These are phyloP conservation scores for Claviceps pazoutovae DNA, from an alignment of 2,329 filamentous ascomycete species.

Conservation along the genomic window DNA sequence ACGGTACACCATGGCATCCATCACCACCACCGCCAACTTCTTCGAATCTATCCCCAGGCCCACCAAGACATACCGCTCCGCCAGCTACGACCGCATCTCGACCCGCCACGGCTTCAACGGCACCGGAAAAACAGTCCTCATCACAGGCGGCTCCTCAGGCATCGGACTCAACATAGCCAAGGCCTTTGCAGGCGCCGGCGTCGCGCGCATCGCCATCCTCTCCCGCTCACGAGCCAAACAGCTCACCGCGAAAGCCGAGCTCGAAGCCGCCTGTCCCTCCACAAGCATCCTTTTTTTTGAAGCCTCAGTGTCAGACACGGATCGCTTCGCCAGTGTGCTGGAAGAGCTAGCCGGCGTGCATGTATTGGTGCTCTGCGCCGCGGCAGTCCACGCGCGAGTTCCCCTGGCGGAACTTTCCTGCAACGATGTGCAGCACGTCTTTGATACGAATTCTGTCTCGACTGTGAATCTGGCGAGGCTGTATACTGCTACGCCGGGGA, in stretches of 20 bases:
- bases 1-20: too few relatives aligned
- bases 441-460: background rate
- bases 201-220: background rate
- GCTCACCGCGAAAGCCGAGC: background rate
- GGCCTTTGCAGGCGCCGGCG: background rate
- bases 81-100: conserved; percentile 2
- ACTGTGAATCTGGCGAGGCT: background rate
- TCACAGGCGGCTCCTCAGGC: background rate
- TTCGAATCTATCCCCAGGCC: background rate
- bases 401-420: background rate
- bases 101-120: background rate
- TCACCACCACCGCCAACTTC: background rate
- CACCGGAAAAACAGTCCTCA: background rate
- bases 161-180: background rate
- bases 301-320: background rate
- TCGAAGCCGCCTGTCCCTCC: background rate
- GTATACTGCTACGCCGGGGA: background rate
- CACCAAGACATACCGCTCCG: background rate
- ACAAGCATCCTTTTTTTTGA: background rate
- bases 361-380: background rate
- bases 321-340: background rate
- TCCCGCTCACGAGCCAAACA: background rate
- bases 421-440: background rate
- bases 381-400: background rate
- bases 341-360: background rate